Evolutionary conservation across 768 basidiomycete species (phyloP).

Genomic region (Russula vinacea): DNA sequence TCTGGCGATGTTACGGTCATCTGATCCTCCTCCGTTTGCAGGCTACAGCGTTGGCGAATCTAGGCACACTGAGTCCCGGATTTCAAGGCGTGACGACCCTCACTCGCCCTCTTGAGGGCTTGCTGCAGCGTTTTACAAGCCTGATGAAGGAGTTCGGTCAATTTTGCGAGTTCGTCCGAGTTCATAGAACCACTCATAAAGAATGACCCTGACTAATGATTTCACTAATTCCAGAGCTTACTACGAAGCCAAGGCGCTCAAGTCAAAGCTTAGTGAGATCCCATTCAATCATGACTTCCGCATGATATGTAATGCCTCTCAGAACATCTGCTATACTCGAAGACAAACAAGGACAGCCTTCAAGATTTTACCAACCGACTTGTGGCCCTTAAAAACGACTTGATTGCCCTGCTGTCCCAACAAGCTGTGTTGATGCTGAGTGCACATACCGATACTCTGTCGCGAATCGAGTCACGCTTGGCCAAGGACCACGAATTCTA

Average conservation of each 20-base stretch:
- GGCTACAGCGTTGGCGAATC: conserved; percentile 20
- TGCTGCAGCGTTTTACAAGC: conserved; percentile 2
- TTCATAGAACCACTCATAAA: background rate
- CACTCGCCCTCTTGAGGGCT: conserved; percentile 9
- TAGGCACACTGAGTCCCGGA: conserved; percentile 19
- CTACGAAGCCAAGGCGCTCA: conserved; percentile 20
- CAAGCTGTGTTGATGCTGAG: conserved; percentile 17
- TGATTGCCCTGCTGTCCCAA: conserved; percentile 13
- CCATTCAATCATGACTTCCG: background rate
- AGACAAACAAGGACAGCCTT: conserved; percentile 9
- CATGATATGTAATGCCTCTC: background rate
- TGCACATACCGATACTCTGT: conserved; percentile 11
- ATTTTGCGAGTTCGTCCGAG: conserved; percentile 21
- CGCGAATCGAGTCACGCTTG: conserved; percentile 15
- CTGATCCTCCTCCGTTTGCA: background rate
- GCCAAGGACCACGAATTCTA: background rate
- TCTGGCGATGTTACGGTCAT: background rate
- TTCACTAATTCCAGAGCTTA: conserved; percentile 13
- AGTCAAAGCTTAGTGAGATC: conserved; percentile 20
- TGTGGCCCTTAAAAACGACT: conserved; percentile 12
- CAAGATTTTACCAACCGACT: conserved; percentile 7
- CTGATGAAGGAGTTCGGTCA: conserved; percentile 25
- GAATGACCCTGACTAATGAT: background rate
- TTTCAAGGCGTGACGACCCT: conserved; percentile 17
- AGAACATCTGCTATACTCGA: conserved; percentile 17